phyloP scores from a whole-genome alignment of 345 rosid species.

The Viola odorata region DNA sequence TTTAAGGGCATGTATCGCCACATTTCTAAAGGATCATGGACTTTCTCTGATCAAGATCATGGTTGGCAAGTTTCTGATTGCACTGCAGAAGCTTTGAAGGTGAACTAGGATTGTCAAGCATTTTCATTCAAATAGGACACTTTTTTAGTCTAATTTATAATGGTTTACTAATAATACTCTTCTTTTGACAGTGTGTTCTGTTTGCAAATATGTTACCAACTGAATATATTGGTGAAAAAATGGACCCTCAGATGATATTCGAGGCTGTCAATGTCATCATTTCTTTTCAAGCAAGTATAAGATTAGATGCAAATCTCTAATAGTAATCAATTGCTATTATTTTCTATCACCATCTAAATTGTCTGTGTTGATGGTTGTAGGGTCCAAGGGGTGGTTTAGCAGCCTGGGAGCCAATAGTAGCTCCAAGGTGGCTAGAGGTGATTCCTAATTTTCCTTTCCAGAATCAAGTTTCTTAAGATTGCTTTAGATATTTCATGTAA shows the following conservation, averaged over 20 bases:
- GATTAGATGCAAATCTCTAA: background rate
- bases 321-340: background rate
- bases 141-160: background rate
- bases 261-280: slow-evolving; percentile 52
- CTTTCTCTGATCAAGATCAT: slow-evolving; percentile 41
- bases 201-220: slow-evolving; percentile 8
- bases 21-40: slow-evolving; percentile 48
- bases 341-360: background rate
- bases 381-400: slow-evolving; percentile 50
- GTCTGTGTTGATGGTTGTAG: slow-evolving; percentile 16
- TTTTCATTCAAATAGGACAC: background rate
- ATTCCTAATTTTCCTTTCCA: background rate
- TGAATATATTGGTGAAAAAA: slow-evolving; percentile 43
- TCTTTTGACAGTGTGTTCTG: slow-evolving; percentile 10
- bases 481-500: background rate
- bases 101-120: background rate
- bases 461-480: background rate
- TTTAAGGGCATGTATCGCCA: slow-evolving; percentile 33
- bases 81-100: background rate
- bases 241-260: slow-evolving; percentile 35
- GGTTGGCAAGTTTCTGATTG: background rate
- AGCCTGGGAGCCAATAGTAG: slow-evolving; percentile 60
- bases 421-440: slow-evolving; percentile 49
- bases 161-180: background rate
- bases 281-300: slow-evolving; percentile 36